Evolutionary conservation across 106 monocot genomes (phyloP), one percentile per base, ranked within the genome.

Genomic region (Dioscorea alata): DNA sequence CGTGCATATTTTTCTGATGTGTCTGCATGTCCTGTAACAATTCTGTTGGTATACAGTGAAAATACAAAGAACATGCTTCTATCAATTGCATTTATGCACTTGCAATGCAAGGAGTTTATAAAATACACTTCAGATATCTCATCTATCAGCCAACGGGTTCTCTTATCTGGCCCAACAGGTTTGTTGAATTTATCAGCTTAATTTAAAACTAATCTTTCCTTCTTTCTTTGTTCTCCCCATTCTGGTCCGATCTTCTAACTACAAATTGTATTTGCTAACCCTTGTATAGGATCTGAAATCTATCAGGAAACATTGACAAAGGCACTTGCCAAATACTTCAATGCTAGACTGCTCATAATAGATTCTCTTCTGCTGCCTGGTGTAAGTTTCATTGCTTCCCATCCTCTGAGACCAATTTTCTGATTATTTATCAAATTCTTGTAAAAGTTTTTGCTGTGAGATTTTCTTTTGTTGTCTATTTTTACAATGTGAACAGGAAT

Each of bases 121-220:
- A 92, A 90, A 65, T 97, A 78, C 60, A 73, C 97, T 31, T 66
- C 82, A 57, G 78, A 87, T 19, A 83, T 97, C 70, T 82, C 92
- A 61, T 92, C 92, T 69, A 62, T 82, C 51, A 85, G 81, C 77
- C 82, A 80, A 51, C 69, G 87, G 49, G 81, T 97, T 24, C 76
- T 97, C 16, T 83, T 97, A 65, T 89, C 92, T 79, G 97, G 97
- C 67, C 92, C 92, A 65, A 58, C 85, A 76, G 97, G 97, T 97
- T 68, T 52, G 35, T 2, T 14, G 21, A 6, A 42, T 35, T 56
- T 57, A 31, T 34, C 61, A 71, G 10, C 42, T 42, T 42, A 42
- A 42, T 3, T 10, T 42, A 42, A 42, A 42, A 6, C n/a, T 64
- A 22, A 32, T 22, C 21, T 34, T 72, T 59, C 28, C 3, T 28